Percentiles rank a stretch among this genome's conserved stretches.
Evolutionary conservation across 768 basidiomycete species (phyloP).

Genomic region (Pleurotus cornucopiae): DNA sequence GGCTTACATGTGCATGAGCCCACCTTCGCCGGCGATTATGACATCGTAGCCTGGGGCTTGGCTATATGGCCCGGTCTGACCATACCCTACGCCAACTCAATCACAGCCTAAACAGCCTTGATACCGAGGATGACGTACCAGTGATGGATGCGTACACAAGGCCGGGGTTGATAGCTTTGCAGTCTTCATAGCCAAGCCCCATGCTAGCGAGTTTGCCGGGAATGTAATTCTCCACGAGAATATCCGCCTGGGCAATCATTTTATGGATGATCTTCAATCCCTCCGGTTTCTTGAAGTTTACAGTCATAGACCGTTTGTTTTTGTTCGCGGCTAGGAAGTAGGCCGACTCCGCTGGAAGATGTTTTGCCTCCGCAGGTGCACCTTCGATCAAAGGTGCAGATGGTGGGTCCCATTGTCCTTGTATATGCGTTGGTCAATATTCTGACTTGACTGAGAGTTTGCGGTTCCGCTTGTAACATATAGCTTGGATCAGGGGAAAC

Average conservation of each 20-base stretch:
- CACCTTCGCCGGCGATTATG: slow-evolving; percentile 83
- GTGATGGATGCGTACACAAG: slow-evolving; percentile 90
- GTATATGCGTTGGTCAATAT: too few species aligned
- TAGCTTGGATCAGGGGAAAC: too few species aligned
- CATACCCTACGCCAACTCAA: slow-evolving; percentile 27
- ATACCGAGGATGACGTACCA: slow-evolving; percentile 37
- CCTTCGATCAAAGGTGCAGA: slow-evolving; percentile 45
- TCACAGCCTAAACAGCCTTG: neutral
- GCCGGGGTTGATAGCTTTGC: slow-evolving; percentile 67
- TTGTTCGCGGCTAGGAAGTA: slow-evolving; percentile 90
- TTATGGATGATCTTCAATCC: slow-evolving; percentile 73
- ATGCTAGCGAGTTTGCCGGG: slow-evolving; percentile 80
- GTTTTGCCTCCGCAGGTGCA: slow-evolving; percentile 47
- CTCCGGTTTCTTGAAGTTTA: slow-evolving; percentile 79
- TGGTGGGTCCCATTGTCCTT: slow-evolving; percentile 63
- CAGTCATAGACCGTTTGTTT: slow-evolving; percentile 85
- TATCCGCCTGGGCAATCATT: slow-evolving; percentile 70
- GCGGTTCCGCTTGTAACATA: neutral
- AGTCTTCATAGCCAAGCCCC: slow-evolving; percentile 85
- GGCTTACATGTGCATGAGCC: slow-evolving; percentile 87
- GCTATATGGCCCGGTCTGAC: slow-evolving; percentile 85
- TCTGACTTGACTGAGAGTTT: too few species aligned
- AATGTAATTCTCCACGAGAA: slow-evolving; percentile 88
- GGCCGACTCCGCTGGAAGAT: slow-evolving; percentile 85
- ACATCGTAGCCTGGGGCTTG: slow-evolving; percentile 87